Conservation (phyloP, 768 basidiomycete species). For the Trametes cubensis region DNA sequence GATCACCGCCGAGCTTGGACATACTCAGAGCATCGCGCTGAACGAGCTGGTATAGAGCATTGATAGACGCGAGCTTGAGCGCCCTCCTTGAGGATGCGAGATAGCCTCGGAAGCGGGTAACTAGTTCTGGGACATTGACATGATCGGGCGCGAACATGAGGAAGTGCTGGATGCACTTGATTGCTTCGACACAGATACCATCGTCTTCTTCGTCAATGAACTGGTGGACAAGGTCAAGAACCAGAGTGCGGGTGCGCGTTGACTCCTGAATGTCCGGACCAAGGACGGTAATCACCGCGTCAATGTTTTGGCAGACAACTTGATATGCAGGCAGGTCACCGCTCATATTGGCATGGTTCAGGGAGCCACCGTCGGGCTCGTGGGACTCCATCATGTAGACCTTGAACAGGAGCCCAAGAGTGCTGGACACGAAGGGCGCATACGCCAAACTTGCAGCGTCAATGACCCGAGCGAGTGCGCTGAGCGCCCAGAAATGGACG, state of each 20-base stretch:
- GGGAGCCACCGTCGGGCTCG: conserved; percentile 88
- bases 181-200: conserved; percentile 87
- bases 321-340: conserved; percentile 93
- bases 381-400: conserved; percentile 89
- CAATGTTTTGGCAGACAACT: conserved; percentile 87
- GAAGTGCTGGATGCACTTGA: conserved; percentile 95
- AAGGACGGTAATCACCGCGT: conserved; percentile 89
- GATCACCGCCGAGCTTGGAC: conserved; percentile 92
- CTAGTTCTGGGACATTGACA: conserved; percentile 78
- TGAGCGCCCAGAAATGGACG: conserved; percentile 93
- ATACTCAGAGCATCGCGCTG: conserved; percentile 91
- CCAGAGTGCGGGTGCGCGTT: conserved; percentile 70
- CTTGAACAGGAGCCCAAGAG: conserved; percentile 88
- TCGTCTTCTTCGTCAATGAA: conserved; percentile 87
- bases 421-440: conserved; percentile 84
- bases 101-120: conserved; percentile 75
- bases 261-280: conserved; percentile 97
- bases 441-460: conserved; percentile 92
- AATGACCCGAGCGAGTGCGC: conserved; percentile 83
- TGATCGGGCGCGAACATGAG: conserved; percentile 92
- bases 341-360: conserved; percentile 80
- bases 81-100: conserved; percentile 81
- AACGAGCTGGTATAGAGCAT: conserved; percentile 94
- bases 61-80: conserved; percentile 91
- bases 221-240: conserved; percentile 83